Conservation (phyloP, 208 protist genomes). For the Strigomonas oncopelti region DNA sequence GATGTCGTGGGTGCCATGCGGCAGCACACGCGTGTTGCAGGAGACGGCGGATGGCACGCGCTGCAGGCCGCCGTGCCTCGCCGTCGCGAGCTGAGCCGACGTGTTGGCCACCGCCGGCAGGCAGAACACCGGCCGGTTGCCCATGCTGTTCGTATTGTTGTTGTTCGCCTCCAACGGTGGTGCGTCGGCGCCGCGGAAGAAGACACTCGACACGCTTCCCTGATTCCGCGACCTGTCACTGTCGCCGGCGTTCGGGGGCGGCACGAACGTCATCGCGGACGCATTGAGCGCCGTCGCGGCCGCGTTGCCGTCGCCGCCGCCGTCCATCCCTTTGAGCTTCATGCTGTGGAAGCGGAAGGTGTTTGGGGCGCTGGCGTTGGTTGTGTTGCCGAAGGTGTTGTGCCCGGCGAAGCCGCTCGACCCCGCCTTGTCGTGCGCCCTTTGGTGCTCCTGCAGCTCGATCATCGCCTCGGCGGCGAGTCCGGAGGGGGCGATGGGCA, state of each 20-base stretch:
- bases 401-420: neutral
- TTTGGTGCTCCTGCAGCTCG: slow-evolving; percentile 17
- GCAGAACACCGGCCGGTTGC: neutral
- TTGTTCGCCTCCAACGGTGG: neutral
- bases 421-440: slow-evolving; percentile 2
- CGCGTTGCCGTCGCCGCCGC: neutral
- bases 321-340: neutral
- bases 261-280: neutral
- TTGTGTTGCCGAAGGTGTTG: neutral
- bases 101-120: neutral
- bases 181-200: neutral
- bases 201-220: neutral
- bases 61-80: neutral
- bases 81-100: no score
- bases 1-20: neutral
- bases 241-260: no score
- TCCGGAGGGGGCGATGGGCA: slow-evolving; percentile 20
- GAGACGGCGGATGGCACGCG: neutral
- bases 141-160: neutral
- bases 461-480: slow-evolving; percentile 8
- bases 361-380: no score
- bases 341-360: neutral
- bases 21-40: neutral
- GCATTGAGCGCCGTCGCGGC: neutral
- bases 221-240: neutral